Base-by-base conservation (phyloP, 2,329 filamentous ascomycete genomes). In the Chaetomiaceae sp. region DNA sequence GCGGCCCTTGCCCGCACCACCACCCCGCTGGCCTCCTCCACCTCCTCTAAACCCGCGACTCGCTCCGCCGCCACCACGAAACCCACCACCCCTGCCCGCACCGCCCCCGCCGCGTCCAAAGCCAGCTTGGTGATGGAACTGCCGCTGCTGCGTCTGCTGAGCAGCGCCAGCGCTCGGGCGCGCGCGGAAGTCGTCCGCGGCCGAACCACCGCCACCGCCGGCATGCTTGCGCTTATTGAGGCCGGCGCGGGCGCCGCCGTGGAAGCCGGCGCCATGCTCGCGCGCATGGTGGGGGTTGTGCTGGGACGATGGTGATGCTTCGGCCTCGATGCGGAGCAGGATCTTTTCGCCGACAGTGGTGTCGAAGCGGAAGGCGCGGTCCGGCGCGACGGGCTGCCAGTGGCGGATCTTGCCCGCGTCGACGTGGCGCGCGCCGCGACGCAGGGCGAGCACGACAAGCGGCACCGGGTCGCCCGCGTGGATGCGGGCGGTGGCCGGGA, bases 261-360 rank as follows among this genome's bases (percentile, higher is more conserved):
- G 39, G 27, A 29, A 43, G 6, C 74, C 68, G 29, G 69, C n/a
- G n/a, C n/a, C n/a, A n/a, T n/a, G 65, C 60, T 76, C 84, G 58
- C 12, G 12, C 11, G 10, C 2, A 24, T 77, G 78, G 56, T 86
- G 50, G 33, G 53, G 55, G 41, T 81, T n/a, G n/a, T n/a, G n/a
- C n/a, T n/a, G n/a, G n/a, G n/a, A n/a, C n/a, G n/a, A n/a, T n/a
- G n/a, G n/a, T n/a, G n/a, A n/a, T n/a, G n/a, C 69, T 52, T 91
- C 86, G 42, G 81, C 73, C 63, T 95, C 88, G 38, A 97, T 83
- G 2, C 86, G 78, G 42, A 97, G 68, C 53, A 93, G 74, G 14
- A 88, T 79, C 68, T 94, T 95, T 67, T 97, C 90, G 15, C 86
- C 86, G 1, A 97, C 87, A 0, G 79, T 81, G 1, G 86, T 89